A percentile compares a stretch with the other conserved stretches of the same genome.
These are phyloP conservation scores for Dichotomocladium elegans DNA, from an alignment of 371 early-diverging fungal species.

Conservation along the genomic window DNA sequence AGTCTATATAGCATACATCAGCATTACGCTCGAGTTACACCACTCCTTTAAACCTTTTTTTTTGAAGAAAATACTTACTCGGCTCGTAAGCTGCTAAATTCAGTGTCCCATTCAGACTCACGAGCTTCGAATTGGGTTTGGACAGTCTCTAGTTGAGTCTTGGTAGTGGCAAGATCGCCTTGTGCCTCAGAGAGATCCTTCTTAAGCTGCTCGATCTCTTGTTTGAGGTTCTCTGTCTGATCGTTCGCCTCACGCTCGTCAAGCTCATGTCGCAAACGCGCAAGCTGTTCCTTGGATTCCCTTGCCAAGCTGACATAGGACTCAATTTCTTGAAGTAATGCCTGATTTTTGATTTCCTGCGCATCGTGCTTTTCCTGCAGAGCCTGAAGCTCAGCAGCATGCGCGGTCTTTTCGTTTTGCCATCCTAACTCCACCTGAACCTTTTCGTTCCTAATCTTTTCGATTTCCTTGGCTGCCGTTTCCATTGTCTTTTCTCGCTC, in stretches of 20 bases:
- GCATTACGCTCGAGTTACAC: no score
- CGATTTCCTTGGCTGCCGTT: not conserved
- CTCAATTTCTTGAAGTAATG: not conserved
- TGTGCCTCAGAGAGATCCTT: not conserved
- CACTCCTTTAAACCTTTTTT: no score
- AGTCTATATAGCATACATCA: no score
- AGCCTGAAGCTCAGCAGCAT: not conserved
- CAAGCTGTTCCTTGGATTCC: not conserved
- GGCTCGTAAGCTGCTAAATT: not conserved
- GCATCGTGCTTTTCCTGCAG: not conserved
- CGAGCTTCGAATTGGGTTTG: not conserved
- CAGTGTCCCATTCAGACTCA: not conserved
- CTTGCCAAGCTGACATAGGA: not conserved
- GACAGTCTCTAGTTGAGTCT: not conserved
- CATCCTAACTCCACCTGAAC: not conserved
- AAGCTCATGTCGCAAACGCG: not conserved
- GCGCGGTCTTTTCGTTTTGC: not conserved
- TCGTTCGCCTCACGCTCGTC: not conserved
- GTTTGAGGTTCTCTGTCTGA: not conserved
- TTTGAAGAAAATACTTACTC: not conserved
- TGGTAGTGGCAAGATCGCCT: not conserved
- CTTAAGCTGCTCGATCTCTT: not conserved
- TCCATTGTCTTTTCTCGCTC: not conserved
- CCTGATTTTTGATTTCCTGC: not conserved
- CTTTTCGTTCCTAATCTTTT: not conserved